Evolutionary conservation across 495 filamentous ascomycete species (phyloP).

Genomic region (Tuber brumale): DNA sequence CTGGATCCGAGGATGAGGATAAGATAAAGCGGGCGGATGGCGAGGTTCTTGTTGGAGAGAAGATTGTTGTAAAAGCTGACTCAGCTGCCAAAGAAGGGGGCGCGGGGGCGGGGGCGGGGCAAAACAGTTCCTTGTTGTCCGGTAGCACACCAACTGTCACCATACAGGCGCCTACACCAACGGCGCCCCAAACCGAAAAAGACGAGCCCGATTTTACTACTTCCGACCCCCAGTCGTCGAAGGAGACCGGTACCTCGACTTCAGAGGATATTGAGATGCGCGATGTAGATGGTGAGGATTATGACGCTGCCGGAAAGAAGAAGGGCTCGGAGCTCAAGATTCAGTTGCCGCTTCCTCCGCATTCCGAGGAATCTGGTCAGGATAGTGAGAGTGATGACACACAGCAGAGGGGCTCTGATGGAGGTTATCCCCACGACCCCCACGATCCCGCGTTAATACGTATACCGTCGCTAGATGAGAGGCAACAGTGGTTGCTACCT

Average conservation of each 20-base stretch:
- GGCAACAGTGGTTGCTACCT: constrained; percentile 65
- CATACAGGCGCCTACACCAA: constrained; percentile 38
- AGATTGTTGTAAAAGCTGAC: constrained; percentile 33
- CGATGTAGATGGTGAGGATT: constrained; percentile 24
- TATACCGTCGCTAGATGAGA: constrained; percentile 25
- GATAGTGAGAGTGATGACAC: constrained; percentile 22
- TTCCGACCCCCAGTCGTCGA: constrained; percentile 5
- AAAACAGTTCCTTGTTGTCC: constrained; percentile 16
- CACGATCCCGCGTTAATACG: constrained; percentile 14
- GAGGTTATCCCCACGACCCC: constrained; percentile 6
- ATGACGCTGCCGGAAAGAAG: constrained; percentile 14
- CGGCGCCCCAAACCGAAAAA: constrained; percentile 17
- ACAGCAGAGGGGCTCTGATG: constrained; percentile 22
- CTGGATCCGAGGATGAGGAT: constrained; percentile 26
- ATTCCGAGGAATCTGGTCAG: constrained; percentile 20
- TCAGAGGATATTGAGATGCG: constrained; percentile 34
- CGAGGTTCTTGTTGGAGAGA: constrained; percentile 23
- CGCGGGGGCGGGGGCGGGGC: constrained; percentile 13
- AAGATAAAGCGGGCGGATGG: constrained; percentile 22
- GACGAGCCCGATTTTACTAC: constrained; percentile 16
- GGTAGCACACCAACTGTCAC: constrained; percentile 32
- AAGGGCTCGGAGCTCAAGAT: constrained; percentile 18
- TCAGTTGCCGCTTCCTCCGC: constrained; percentile 11
- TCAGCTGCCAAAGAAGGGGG: constrained; percentile 21
- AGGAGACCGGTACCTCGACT: constrained; percentile 13